A percentile compares a stretch with the other conserved stretches of the same genome.
Evolutionary conservation across 2,329 filamentous ascomycete genomes (phyloP).

Genomic region (Colletotrichum cuscutae): DNA sequence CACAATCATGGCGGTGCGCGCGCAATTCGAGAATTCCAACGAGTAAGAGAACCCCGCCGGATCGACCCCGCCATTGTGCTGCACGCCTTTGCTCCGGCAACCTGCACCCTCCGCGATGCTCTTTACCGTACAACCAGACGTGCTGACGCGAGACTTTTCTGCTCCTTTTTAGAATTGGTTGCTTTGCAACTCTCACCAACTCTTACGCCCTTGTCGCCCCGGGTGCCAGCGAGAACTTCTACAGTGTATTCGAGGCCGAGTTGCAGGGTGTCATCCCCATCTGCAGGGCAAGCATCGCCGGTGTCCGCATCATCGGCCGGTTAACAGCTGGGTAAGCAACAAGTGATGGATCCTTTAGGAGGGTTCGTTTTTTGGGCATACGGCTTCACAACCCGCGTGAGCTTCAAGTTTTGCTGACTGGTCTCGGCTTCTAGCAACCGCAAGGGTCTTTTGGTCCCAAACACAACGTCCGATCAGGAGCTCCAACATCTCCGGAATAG

Average conservation of each 20-base stretch:
- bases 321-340: slow-evolving; percentile 84
- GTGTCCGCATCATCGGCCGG: slow-evolving; percentile 94
- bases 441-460: slow-evolving; percentile 95
- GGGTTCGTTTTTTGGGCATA: not conserved
- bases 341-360: not conserved
- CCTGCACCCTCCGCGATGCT: slow-evolving; percentile 28
- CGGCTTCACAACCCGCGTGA: not conserved
- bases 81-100: slow-evolving; percentile 24
- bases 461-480: slow-evolving; percentile 96
- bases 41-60: slow-evolving; percentile 68
- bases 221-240: slow-evolving; percentile 98
- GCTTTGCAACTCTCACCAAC: slow-evolving; percentile 97
- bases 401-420: slow-evolving; percentile 27
- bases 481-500: slow-evolving; percentile 96
- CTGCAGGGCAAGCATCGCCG: slow-evolving; percentile 95
- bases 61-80: slow-evolving; percentile 36
- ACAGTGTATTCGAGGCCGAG: slow-evolving; percentile 98
- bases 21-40: slow-evolving; percentile 90
- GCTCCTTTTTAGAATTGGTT: slow-evolving; percentile 78
- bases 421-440: slow-evolving; percentile 73
- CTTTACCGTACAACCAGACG: not conserved
- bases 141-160: slow-evolving; percentile 35
- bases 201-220: slow-evolving; percentile 95
- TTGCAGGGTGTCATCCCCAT: slow-evolving; percentile 97
- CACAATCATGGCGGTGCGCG: slow-evolving; percentile 71